phyloP scores from a whole-genome alignment of 352 stramenopile genomes.

The Phytophthora foliorum region DNA sequence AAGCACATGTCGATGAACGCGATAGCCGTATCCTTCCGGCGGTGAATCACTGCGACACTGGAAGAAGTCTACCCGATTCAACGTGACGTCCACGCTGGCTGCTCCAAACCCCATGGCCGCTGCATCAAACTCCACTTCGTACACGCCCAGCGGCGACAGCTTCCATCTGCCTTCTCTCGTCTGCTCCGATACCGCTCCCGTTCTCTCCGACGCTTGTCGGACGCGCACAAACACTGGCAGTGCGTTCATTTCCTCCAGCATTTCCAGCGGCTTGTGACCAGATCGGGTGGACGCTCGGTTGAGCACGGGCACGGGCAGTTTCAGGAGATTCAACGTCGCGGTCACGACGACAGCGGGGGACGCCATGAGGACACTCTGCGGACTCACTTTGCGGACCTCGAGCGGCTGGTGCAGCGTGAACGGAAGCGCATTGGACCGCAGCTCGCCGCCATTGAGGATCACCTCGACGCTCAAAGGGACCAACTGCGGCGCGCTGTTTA shows the following conservation, averaged over 20 bases:
- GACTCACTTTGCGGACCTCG: conserved; percentile 54
- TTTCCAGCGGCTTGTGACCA: conserved; percentile 14
- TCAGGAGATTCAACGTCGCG: conserved; percentile 66
- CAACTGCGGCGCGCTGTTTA: conserved; percentile 58
- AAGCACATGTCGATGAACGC: conserved; percentile 57
- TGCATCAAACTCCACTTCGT: conserved; percentile 72
- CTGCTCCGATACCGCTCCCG: conserved; percentile 59
- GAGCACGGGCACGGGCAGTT: conserved; percentile 39
- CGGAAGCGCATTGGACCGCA: conserved; percentile 58
- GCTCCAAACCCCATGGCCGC: conserved; percentile 63
- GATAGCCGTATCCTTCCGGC: conserved; percentile 55
- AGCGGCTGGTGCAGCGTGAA: conserved; percentile 67
- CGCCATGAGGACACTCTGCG: conserved; percentile 69
- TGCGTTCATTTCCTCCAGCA: conserved; percentile 50
- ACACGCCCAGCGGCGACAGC: conserved; percentile 60
- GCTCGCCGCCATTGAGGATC: conserved; percentile 59
- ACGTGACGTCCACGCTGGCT: conserved; percentile 57
- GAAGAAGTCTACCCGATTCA: conserved; percentile 68
- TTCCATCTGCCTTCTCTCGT: conserved; percentile 62
- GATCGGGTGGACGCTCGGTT: conserved; percentile 11
- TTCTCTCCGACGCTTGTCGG: conserved; percentile 61
- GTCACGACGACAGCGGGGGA: conserved; percentile 49
- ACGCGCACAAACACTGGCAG: conserved; percentile 70
- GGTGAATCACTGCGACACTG: conserved; percentile 45
- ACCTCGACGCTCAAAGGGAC: conserved; percentile 66